Conservation (phyloP, 2,329 filamentous ascomycete genomes). For the Penicillium sp. region DNA sequence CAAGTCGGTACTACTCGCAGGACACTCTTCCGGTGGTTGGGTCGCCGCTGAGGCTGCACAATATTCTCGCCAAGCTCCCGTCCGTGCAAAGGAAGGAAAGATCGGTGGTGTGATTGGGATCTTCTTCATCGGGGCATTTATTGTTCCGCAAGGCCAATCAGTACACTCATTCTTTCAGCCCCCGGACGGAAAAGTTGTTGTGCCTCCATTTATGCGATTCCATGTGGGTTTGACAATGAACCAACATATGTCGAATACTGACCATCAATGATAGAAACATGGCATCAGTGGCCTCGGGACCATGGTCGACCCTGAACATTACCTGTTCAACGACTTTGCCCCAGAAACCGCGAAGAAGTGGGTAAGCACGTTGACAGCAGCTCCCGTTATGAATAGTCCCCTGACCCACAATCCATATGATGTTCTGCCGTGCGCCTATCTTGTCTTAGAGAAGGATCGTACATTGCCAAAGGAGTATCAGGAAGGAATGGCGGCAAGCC, state of each 20-base stretch:
- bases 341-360: constrained; percentile 18
- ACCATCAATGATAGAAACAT: constrained; percentile 8
- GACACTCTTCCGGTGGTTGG: constrained; percentile 30
- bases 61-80: constrained; percentile 22
- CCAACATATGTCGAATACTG: accelerated
- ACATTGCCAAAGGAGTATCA: constrained; percentile 27
- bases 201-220: constrained; percentile 23
- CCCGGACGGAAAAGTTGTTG: constrained; percentile 16
- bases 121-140: constrained; percentile 25
- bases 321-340: constrained; percentile 25
- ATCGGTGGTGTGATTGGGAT: constrained; percentile 23
- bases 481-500: constrained; percentile 25
- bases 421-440: constrained; percentile 27
- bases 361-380: constrained; percentile 20
- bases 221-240: constrained; percentile 16
- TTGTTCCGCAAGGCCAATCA: constrained; percentile 27
- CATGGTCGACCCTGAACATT: constrained; percentile 19
- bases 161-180: constrained; percentile 26
- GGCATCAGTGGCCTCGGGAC: constrained; percentile 19
- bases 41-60: constrained; percentile 27
- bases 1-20: constrained; percentile 26
- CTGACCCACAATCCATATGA: constrained; percentile 29
- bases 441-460: constrained; percentile 25
- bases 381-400: constrained; percentile 19
- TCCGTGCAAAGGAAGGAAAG: constrained; percentile 12